These are phyloP conservation scores for Nakazawaea ishiwadae DNA, from an alignment of 805 yeast genomes.

Conservation along the genomic window DNA sequence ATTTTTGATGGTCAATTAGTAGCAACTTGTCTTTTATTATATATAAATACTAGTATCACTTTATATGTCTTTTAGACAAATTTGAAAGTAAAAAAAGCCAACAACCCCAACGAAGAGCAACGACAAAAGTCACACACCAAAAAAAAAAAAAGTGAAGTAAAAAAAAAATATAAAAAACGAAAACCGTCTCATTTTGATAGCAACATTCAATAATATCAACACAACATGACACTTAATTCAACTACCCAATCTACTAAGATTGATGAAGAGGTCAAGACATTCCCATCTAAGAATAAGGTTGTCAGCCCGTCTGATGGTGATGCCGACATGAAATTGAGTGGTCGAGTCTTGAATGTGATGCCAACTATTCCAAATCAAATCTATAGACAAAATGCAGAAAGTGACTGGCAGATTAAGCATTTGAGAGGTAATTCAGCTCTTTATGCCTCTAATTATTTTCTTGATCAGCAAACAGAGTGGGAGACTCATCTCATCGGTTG, in stretches of 20 bases:
- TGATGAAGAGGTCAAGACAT: slow-evolving; percentile 20
- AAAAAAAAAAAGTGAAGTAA: background rate
- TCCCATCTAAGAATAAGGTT: slow-evolving; percentile 19
- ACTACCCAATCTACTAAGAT: background rate
- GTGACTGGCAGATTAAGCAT: slow-evolving; percentile 54
- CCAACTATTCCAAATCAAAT: slow-evolving; percentile 66
- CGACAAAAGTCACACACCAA: too few species aligned
- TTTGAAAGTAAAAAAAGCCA: background rate
- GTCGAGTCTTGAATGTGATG: slow-evolving; percentile 64
- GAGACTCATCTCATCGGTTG: slow-evolving; percentile 87
- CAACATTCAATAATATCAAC: background rate
- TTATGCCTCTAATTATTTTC: slow-evolving; percentile 65
- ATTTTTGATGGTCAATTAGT: too few species aligned
- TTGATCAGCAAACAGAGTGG: slow-evolving; percentile 70
- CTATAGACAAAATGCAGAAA: slow-evolving; percentile 32
- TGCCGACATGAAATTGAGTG: slow-evolving; percentile 41
- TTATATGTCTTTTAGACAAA: too few species aligned
- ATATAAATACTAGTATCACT: too few species aligned
- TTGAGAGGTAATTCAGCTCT: slow-evolving; percentile 83
- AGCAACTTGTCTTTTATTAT: too few species aligned
- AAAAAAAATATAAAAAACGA: background rate
- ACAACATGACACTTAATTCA: background rate
- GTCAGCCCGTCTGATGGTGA: slow-evolving; percentile 14
- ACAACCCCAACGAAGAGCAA: background rate
- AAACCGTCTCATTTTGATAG: background rate